Evolutionary conservation across 345 rosid species (phyloP).

Genomic region (Murraya koenigii): DNA sequence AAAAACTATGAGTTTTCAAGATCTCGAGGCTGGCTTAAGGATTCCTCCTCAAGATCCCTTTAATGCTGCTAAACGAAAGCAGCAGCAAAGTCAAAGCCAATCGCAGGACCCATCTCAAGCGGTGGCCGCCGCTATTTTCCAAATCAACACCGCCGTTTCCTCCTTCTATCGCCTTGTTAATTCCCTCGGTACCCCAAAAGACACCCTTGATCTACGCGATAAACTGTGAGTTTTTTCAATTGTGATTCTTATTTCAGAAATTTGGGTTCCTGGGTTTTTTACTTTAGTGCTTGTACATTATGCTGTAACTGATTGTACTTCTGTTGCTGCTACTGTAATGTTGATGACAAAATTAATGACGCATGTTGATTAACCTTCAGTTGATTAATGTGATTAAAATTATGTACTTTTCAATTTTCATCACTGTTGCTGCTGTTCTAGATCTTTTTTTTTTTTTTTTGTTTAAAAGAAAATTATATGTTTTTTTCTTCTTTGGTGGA

Average conservation of each 20-base stretch:
- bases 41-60: slow-evolving; percentile 14
- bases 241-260: not conserved
- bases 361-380: not conserved
- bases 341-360: not conserved
- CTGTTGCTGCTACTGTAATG: no score
- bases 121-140: slow-evolving; percentile 71
- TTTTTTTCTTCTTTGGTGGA: not conserved
- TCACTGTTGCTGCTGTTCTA: not conserved
- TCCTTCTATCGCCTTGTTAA: slow-evolving; percentile 68
- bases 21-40: slow-evolving; percentile 46
- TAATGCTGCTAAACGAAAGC: slow-evolving; percentile 17
- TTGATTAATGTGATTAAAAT: not conserved
- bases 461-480: no score
- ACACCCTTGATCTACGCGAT: slow-evolving; percentile 62
- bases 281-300: no score
- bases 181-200: slow-evolving; percentile 73
- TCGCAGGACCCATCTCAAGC: slow-evolving; percentile 51
- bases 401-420: not conserved
- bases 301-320: no score
- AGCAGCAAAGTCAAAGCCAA: slow-evolving; percentile 22
- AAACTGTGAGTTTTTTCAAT: slow-evolving; percentile 43
- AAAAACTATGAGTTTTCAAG: slow-evolving; percentile 58
- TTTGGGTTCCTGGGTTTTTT: not conserved
- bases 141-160: slow-evolving; percentile 63
- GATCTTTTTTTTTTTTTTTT: not conserved